phyloP scores from a whole-genome alignment of 441 rosid species.

The Sinapis alba region DNA sequence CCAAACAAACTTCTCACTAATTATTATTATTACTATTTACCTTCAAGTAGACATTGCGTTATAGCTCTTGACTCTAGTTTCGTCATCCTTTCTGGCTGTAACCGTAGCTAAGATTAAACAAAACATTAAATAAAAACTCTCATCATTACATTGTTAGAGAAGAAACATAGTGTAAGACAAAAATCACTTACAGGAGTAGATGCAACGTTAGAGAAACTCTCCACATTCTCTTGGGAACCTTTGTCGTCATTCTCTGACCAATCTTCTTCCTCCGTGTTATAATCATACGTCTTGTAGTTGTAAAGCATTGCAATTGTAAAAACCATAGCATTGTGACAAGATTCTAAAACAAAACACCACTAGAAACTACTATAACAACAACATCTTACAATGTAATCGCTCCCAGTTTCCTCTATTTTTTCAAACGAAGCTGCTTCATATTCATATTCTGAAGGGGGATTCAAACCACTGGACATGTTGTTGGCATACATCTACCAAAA shows the following conservation, averaged over 20 bases:
- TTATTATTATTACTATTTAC: constrained; percentile 16
- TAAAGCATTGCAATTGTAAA: not conserved
- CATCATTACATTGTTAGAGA: constrained; percentile 8
- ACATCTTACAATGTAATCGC: constrained; percentile 28
- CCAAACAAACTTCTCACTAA: not conserved
- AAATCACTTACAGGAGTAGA: constrained; percentile 24
- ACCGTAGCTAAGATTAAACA: constrained; percentile 23
- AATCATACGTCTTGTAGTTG: constrained; percentile 29
- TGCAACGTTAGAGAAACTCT: not conserved
- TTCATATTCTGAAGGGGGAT: constrained; percentile 25
- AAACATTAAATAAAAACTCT: not conserved
- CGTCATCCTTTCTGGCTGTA: constrained; percentile 30
- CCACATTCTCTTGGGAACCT: constrained; percentile 11
- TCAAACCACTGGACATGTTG: not conserved
- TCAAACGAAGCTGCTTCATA: constrained; percentile 1
- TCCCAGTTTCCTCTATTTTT: constrained; percentile 1
- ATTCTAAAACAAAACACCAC: not conserved
- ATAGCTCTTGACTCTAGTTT: constrained; percentile 32
- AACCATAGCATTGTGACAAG: no score
- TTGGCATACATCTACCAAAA: constrained; percentile 18
- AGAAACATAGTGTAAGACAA: constrained; percentile 6
- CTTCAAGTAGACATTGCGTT: constrained; percentile 35
- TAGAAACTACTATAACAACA: not conserved
- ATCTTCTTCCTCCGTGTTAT: constrained; percentile 33
- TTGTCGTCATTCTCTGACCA: constrained; percentile 13